Evolutionary conservation across 1,284 basidiomycete genomes (phyloP), one percentile per base, ranked within the genome.

Genomic region (Athelia psychrophila): DNA sequence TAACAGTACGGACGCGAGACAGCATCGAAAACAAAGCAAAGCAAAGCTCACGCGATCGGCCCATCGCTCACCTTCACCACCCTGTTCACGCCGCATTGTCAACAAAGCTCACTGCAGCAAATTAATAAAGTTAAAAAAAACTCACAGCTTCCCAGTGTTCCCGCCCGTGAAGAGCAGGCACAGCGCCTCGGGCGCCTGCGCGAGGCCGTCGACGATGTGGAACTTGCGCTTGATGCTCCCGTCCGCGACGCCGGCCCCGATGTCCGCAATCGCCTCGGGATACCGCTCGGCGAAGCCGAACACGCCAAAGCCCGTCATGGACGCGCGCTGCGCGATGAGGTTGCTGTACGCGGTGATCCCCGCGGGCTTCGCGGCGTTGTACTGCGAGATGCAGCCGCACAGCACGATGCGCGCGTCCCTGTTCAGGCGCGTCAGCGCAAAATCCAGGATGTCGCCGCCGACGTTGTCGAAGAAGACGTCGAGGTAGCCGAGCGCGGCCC

Each of bases 391-490:
- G 6, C 6, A 5, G 27, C 88, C 88, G 58, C 88, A 90, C 19
- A 94, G 68, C n/a, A 81, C 83, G 56, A 95, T 82, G 51, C 93
- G 76, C 6, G 91, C 93, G 49, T 82, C 71, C 62, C 83, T 80
- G 51, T 93, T 93, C 67, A 96, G 68, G 53, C 87, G 74, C 36
- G 79, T 79, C 55, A 95, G 69, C 30, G 82, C 80, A 61, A 91
- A 75, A 65, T 95, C 87, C 55, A 95, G 75, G 47, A 92, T 88
- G 38, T 90, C 84, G 1, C 91, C 92, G 20, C 91, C 91, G 52
- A 94, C 91, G 63, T 95, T 95, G 66, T 95, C 93, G 64, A 93
- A 95, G 71, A 78, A 92, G 3, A 91, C 86, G 59, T 95, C 91
- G 10, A 89, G 58, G 59, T 82, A 88, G 2, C 83, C 83, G 45